Conservation (phyloP, 2,329 filamentous ascomycete genomes). For the Ophiocordyceps robertsii region DNA sequence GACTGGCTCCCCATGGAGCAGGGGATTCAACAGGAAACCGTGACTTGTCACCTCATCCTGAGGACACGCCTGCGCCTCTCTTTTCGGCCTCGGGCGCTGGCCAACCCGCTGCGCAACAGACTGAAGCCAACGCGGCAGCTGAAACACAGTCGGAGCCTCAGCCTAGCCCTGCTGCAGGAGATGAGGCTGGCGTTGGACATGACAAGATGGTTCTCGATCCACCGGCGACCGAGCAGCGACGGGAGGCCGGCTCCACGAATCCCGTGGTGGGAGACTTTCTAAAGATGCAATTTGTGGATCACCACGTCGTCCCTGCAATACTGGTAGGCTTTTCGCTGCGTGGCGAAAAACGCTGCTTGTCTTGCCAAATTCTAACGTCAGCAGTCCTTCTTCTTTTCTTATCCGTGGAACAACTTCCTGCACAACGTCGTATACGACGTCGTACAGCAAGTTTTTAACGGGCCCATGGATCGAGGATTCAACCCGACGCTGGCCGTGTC, state of each 20-base stretch:
- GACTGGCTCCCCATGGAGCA: constrained; percentile 4
- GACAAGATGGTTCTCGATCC: not conserved
- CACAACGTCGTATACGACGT: constrained; percentile 99
- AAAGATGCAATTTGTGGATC: constrained; percentile 93
- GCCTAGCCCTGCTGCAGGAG: constrained; percentile 1
- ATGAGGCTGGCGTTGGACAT: constrained; percentile 1
- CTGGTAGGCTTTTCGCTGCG: constrained; percentile 43
- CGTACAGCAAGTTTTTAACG: constrained; percentile 97
- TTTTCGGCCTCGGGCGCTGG: constrained; percentile 15
- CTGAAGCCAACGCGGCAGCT: not conserved
- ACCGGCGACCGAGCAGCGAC: constrained; percentile 3
- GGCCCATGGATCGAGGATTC: constrained; percentile 90
- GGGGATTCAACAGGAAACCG: constrained; percentile 6
- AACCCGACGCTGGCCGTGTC: constrained; percentile 84
- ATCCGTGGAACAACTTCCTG: constrained; percentile 98
- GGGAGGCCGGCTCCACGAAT: constrained; percentile 15
- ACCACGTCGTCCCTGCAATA: constrained; percentile 89
- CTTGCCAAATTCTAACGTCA: constrained; percentile 1
- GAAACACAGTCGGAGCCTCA: constrained; percentile 3
- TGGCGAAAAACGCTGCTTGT: not conserved
- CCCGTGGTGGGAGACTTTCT: constrained; percentile 89
- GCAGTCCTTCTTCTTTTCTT: constrained; percentile 93
- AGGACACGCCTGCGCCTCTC: constrained; percentile 56
- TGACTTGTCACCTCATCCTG: constrained; percentile 40
- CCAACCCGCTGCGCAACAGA: not conserved